Conservation (phyloP, 305 asterid species). For the Monarda citriodora region DNA sequence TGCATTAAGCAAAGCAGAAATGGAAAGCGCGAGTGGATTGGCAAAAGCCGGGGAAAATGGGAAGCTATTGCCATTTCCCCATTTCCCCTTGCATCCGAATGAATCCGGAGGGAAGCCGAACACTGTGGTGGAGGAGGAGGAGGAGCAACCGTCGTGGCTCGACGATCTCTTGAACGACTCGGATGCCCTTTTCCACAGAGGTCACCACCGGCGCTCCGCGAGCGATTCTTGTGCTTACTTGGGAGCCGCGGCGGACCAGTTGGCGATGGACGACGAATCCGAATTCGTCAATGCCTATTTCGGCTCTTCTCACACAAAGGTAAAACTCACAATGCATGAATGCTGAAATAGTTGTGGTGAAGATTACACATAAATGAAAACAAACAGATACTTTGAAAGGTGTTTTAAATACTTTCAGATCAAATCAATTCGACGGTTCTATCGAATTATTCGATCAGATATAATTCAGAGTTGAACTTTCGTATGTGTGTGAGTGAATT, state of each 20-base stretch:
- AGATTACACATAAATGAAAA: no score
- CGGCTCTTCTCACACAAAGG: conserved; percentile 27
- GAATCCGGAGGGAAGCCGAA: conserved; percentile 19
- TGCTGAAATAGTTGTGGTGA: no score
- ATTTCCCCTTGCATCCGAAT: conserved; percentile 26
- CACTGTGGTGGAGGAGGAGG: conserved; percentile 38
- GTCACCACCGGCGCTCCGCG: conserved; percentile 63
- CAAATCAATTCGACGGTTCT: no score
- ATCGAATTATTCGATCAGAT: no score
- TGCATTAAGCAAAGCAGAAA: conserved; percentile 18
- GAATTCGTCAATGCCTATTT: conserved; percentile 19
- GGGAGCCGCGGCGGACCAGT: conserved; percentile 29
- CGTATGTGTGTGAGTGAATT: no score
- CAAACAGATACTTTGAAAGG: no score
- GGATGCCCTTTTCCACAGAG: conserved; percentile 24
- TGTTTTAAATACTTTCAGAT: no score
- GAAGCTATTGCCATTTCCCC: conserved; percentile 22
- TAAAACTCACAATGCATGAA: background rate
- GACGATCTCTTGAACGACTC: conserved; percentile 66
- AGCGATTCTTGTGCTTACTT: conserved; percentile 55
- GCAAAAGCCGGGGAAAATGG: conserved; percentile 20
- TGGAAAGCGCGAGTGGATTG: conserved; percentile 32
- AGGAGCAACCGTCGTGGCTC: conserved; percentile 73
- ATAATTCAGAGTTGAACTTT: no score
- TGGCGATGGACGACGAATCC: conserved; percentile 29